Evolutionary conservation across 257 asterid genomes (phyloP).

Genomic region (Phtheirospermum japonicum): DNA sequence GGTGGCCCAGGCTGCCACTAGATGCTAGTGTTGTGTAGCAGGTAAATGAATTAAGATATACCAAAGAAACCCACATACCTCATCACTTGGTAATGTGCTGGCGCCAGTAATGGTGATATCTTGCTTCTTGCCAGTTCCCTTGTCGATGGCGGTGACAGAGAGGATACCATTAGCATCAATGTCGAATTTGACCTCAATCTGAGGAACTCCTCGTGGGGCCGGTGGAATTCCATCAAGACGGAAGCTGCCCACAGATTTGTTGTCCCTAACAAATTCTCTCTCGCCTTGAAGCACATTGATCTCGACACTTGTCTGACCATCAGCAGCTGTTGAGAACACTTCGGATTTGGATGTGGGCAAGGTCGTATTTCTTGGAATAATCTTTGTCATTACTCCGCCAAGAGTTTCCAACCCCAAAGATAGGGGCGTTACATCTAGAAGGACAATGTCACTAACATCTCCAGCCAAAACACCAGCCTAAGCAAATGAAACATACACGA

Average conservation of each 20-base stretch:
- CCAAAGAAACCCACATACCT: slow-evolving; percentile 39
- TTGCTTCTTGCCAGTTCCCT: slow-evolving; percentile 86
- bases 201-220: slow-evolving; percentile 91
- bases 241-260: slow-evolving; percentile 86
- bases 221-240: slow-evolving; percentile 90
- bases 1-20: no score
- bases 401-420: slow-evolving; percentile 87
- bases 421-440: slow-evolving; percentile 74
- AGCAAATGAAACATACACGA: not conserved
- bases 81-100: slow-evolving; percentile 80
- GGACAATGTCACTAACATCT: slow-evolving; percentile 86
- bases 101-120: slow-evolving; percentile 93
- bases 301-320: slow-evolving; percentile 89
- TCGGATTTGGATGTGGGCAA: slow-evolving; percentile 85
- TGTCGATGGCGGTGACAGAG: slow-evolving; percentile 73
- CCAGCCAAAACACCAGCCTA: slow-evolving; percentile 94
- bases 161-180: slow-evolving; percentile 89
- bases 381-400: slow-evolving; percentile 91
- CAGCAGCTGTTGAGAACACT: slow-evolving; percentile 91
- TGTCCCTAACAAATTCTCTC: slow-evolving; percentile 84
- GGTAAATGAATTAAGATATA: not conserved
- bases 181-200: slow-evolving; percentile 83
- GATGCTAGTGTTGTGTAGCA: not conserved
- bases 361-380: slow-evolving; percentile 77
- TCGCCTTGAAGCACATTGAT: slow-evolving; percentile 88